Conservation (phyloP, 2,329 filamentous ascomycete species). For the Berkeleyomyces basicola region DNA sequence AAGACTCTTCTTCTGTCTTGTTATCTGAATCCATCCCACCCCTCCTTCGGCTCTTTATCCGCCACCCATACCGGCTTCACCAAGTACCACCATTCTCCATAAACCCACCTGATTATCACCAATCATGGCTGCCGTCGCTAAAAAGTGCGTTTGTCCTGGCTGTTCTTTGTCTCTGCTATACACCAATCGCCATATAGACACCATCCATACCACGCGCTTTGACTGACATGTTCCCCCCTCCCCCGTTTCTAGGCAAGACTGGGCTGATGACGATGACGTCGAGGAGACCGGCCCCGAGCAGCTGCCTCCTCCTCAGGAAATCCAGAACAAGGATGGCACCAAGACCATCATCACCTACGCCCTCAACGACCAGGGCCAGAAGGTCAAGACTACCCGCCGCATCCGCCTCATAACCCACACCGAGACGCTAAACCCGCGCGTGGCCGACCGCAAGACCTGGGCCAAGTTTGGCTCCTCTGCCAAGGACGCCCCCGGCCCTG, state of each 20-base stretch:
- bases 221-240: not conserved
- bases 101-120: constrained; percentile 5
- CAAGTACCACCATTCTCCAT: not conserved
- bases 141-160: constrained; percentile 3
- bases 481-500: constrained; percentile 68
- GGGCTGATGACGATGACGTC: constrained; percentile 91
- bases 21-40: not conserved
- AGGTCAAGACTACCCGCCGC: constrained; percentile 91
- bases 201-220: not conserved
- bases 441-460: constrained; percentile 89
- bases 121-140: constrained; percentile 8
- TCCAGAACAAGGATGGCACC: constrained; percentile 94
- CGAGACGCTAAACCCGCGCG: constrained; percentile 88
- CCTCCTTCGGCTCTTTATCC: not conserved
- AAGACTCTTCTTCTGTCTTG: not conserved
- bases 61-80: not conserved
- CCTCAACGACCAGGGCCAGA: constrained; percentile 84
- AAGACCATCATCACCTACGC: constrained; percentile 87
- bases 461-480: constrained; percentile 81
- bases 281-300: constrained; percentile 45
- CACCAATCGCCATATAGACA: not conserved
- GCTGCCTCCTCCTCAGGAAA: constrained; percentile 74
- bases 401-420: constrained; percentile 85
- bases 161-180: not conserved
- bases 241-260: constrained; percentile 42